Conservation (phyloP, 495 filamentous ascomycete genomes). For the Xylaria intraflava region DNA sequence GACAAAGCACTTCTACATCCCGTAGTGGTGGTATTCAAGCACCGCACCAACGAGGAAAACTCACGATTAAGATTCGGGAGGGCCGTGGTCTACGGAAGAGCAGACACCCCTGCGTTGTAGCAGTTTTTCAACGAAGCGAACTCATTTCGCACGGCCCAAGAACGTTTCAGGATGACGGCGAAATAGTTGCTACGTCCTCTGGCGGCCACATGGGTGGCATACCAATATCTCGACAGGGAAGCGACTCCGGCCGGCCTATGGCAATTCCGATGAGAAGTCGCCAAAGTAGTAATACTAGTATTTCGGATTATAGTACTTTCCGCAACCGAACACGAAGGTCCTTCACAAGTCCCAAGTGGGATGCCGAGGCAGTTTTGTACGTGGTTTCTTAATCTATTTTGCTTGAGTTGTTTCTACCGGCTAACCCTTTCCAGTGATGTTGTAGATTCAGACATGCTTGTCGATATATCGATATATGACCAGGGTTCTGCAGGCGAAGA, state of each 20-base stretch:
- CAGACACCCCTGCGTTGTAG: conserved; percentile 88
- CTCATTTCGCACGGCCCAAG: conserved; percentile 84
- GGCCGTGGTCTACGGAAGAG: conserved; percentile 75
- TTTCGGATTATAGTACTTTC: conserved; percentile 61
- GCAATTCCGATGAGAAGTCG: conserved; percentile 93
- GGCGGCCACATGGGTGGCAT: conserved; percentile 44
- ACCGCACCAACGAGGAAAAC: conserved; percentile 76
- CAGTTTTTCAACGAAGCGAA: conserved; percentile 93
- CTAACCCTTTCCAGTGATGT: conserved; percentile 67
- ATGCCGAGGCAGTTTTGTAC: conserved; percentile 92
- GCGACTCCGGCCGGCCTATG: conserved; percentile 75
- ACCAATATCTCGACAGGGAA: conserved; percentile 59
- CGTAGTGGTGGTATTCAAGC: conserved; percentile 47
- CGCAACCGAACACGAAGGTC: conserved; percentile 53
- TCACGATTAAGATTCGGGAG: conserved; percentile 80
- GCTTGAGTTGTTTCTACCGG: not conserved
- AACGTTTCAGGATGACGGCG: conserved; percentile 44
- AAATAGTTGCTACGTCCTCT: conserved; percentile 33
- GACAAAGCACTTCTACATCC: conserved; percentile 35
- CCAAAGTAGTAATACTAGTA: conserved; percentile 88
- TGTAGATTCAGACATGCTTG: conserved; percentile 80
- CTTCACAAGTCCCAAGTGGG: conserved; percentile 88
- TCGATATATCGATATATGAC: conserved; percentile 93
- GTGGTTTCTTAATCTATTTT: conserved; percentile 25
- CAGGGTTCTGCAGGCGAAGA: conserved; percentile 70